Percentiles rank a stretch among this genome's conserved stretches.
Conservation (phyloP, 768 basidiomycete species). For the Strobilomyces echinocephalus region DNA sequence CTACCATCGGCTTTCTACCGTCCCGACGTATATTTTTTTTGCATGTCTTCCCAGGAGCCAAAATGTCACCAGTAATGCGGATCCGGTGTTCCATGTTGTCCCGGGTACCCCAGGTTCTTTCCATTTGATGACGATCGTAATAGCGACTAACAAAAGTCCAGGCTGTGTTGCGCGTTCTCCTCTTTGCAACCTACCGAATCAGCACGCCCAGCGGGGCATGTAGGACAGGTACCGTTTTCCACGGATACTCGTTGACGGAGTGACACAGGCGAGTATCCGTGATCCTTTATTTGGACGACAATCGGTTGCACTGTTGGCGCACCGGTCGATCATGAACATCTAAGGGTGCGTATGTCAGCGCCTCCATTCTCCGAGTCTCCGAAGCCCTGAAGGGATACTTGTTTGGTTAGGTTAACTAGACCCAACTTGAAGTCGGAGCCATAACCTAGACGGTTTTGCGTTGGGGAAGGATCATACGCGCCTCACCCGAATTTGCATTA, state of each 20-base stretch:
- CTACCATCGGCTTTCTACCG: background rate
- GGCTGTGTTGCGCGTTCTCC: background rate
- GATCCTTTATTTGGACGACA: background rate
- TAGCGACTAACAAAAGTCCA: background rate
- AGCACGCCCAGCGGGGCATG: background rate
- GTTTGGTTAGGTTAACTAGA: background rate
- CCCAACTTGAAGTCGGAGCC: conserved; percentile 4
- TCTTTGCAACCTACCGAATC: background rate
- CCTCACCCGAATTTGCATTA: conserved; percentile 3
- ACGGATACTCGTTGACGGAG: background rate
- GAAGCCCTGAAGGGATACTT: background rate
- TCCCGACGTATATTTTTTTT: background rate
- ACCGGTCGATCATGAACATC: conserved; percentile 23
- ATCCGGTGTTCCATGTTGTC: conserved; percentile 1
- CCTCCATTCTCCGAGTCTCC: conserved; percentile 21
- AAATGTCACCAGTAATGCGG: background rate
- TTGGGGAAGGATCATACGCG: background rate
- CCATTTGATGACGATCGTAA: conserved; percentile 1
- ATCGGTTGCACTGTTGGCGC: background rate
- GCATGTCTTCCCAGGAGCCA: conserved; percentile 3
- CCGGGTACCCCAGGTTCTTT: conserved; percentile 1
- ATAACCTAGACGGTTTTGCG: conserved; percentile 1
- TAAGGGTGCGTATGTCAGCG: conserved; percentile 1
- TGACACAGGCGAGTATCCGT: background rate
- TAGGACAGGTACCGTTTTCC: background rate